phyloP scores from a whole-genome alignment of 2,329 filamentous ascomycete genomes.

The Verruconis gallopava region DNA sequence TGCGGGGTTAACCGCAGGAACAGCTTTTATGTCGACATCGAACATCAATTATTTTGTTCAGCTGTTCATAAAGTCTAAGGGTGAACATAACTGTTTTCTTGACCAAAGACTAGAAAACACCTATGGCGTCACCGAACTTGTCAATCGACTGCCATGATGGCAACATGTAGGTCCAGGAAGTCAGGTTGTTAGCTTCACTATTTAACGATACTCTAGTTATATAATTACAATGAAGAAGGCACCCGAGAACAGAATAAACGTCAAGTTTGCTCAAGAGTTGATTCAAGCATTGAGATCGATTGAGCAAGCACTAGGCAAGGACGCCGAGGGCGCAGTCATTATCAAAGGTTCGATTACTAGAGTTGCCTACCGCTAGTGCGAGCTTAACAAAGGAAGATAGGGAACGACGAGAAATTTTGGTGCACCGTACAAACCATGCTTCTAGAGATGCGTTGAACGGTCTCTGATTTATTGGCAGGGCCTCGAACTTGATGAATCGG shows the following conservation, averaged over 20 bases:
- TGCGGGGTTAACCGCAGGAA: no score
- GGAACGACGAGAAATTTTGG: conserved; percentile 39
- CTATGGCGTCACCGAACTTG: conserved; percentile 27
- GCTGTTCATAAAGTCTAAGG: no score
- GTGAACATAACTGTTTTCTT: no score
- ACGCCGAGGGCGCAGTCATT: conserved; percentile 39
- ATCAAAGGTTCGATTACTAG: conserved; percentile 29
- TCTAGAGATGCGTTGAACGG: neutral
- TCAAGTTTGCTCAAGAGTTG: conserved; percentile 38
- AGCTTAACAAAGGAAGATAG: conserved; percentile 14
- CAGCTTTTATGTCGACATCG: no score
- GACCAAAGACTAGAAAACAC: no score
- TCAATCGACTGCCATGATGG: conserved; percentile 32
- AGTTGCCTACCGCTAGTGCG: no score
- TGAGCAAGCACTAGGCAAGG: conserved; percentile 32
- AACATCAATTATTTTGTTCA: no score
- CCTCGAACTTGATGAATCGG: conserved; percentile 34
- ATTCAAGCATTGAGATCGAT: conserved; percentile 38
- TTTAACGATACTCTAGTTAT: no score
- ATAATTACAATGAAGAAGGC: conserved; percentile 42
- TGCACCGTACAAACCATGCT: conserved; percentile 26
- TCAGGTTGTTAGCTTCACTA: no score
- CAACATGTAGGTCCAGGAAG: conserved; percentile 21
- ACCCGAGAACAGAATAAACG: conserved; percentile 41
- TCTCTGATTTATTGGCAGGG: conserved; percentile 15